Evolutionary conservation across 805 yeast genomes (phyloP), one percentile per base, ranked within the genome.

Genomic region (Ogataea salicorniae): DNA sequence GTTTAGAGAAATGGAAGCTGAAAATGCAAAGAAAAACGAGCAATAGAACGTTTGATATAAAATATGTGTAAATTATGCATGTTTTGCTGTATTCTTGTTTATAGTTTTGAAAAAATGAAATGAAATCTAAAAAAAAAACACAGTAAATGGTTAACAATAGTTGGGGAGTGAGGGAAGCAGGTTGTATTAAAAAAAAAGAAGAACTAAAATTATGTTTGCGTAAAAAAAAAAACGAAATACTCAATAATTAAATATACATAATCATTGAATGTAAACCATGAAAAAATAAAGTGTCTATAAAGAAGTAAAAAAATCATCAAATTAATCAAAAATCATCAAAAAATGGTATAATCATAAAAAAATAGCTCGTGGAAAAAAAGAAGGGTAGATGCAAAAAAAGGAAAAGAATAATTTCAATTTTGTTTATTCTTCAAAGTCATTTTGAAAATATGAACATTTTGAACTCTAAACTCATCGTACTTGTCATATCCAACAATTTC

Each of bases 391-490:
- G 8, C 14, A 15, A 9, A 18, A 23, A 17, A 37, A 18, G 3
- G 3, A 16, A 37, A 8, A 7, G 33, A 18, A 34, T 23, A 22
- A 41, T 2, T 22, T 35, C n/a, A 29, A 18, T 6, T 5, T 5
- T 26, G 9, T 9, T 7, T 7, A 14, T 34, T 46, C 40, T 46
- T 54, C 56, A 50, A 50, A 58, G 60, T 55, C 52, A 75, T 57
- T 43, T 71, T 68, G 49, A 71, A 73, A 46, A 76, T 53, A 52
- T 68, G 68, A 18, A 74, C 76, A 37, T 69, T 63, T 46, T 71
- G 72, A 18, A 65, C 65, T 46, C 64, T 52, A 49, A 67, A 76
- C n/a, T 47, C 34, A 9, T 61, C 69, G 47, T 63, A 70, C 20
- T 63, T 69, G n/a, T 51, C 48, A 45, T 65, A 70, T 42, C 68